Base-by-base conservation (phyloP, 2,329 filamentous ascomycete species). In the Beauveria medogensis region DNA sequence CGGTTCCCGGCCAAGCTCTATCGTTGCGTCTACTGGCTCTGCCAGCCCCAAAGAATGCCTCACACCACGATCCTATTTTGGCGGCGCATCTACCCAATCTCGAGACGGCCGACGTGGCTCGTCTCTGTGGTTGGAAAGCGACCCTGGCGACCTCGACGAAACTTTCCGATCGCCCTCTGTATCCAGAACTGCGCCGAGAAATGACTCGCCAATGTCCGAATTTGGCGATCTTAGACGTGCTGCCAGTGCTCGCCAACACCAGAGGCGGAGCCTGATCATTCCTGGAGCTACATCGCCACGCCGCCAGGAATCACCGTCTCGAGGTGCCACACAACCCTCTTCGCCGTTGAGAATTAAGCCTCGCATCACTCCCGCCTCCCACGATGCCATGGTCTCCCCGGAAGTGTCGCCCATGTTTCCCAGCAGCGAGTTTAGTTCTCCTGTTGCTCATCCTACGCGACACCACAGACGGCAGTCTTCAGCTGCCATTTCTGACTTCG, bases 391-490 rank as follows among this genome's bases (percentile, higher is more conserved):
- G 44, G 84, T 86, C 14, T 97, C 94, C 5, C 94, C 94, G 0
- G 89, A 96, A 65, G 88, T 89, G 2, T 99, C 94, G 1, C 94
- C 94, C 1, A 88, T 96, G 73, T 82, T 97, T 40, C 86, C 90
- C 1, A 84, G 86, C 14, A 90, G 88, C 68, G 93, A 97, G 66
- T 90, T 94, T 66, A 86, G 84, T 61, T 92, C 91, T 6, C 90
- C 90, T 16, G 80, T 86, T 44, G 78, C 89, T 60, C 73, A 86
- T 56, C 76, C 81, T 20, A 69, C 74, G 16, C 78, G 81, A 59
- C 90, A 92, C 67, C 92, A 96, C 71, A 86, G 94, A 63, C 85
- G 94, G 63, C 92, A 97, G 71, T 97, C 94, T 0, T 97, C 94
- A 10, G 89, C 92, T 18, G 89, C 91, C 30, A 89, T 93, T 34